Evolutionary conservation across 306 rosid species (phyloP).

Genomic region (Vigna hirtella): DNA sequence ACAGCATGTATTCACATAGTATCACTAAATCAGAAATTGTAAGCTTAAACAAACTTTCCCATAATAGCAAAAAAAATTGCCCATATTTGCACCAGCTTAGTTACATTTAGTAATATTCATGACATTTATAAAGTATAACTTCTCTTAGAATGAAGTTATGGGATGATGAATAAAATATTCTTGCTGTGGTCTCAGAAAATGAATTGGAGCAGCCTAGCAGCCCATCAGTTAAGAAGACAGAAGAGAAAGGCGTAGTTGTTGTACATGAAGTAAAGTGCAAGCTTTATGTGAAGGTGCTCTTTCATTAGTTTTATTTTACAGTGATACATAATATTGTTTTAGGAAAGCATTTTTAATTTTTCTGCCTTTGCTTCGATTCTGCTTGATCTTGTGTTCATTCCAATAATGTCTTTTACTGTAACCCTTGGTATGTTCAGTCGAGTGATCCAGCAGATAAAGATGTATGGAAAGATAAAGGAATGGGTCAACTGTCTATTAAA

Average conservation of each 20-base stretch:
- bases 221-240: constrained; percentile 89
- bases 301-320: constrained; percentile 7
- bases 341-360: constrained; percentile 26
- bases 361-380: constrained; percentile 19
- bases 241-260: constrained; percentile 85
- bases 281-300: constrained; percentile 86
- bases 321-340: not conserved
- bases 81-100: not conserved
- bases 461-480: constrained; percentile 95
- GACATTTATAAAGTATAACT: constrained; percentile 33
- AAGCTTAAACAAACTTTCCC: not conserved
- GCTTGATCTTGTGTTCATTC: constrained; percentile 18
- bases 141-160: constrained; percentile 10
- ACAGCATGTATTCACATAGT: no score
- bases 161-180: constrained; percentile 29
- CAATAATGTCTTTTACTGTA: constrained; percentile 18
- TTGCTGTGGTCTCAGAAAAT: constrained; percentile 60
- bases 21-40: not conserved
- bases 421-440: constrained; percentile 64
- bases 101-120: constrained; percentile 26
- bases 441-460: constrained; percentile 80
- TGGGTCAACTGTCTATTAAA: constrained; percentile 85
- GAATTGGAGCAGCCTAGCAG: constrained; percentile 89
- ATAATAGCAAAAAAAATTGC: constrained; percentile 5
- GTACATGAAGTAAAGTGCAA: constrained; percentile 98